A percentile compares a stretch with the other conserved stretches of the same genome.
phyloP scores from a whole-genome alignment of 2,329 filamentous ascomycete species.

The Bipolaris oryzae region DNA sequence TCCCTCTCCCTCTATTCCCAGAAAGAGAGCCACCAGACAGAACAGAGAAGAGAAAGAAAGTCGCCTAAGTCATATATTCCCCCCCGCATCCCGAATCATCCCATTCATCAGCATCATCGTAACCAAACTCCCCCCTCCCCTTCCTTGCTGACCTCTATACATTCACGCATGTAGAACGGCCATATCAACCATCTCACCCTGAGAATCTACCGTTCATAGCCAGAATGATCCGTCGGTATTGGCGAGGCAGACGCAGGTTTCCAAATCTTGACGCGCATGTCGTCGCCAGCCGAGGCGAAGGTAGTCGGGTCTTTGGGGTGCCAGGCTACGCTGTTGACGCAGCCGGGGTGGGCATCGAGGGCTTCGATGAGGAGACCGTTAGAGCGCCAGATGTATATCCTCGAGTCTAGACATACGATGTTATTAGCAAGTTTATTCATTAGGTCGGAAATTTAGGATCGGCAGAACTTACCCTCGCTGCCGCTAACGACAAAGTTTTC shows the following conservation, averaged over 20 bases:
- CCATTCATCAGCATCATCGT: background rate
- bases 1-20: background rate
- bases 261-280: slow-evolving; percentile 82
- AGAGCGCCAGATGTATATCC: slow-evolving; percentile 90
- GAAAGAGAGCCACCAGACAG: no score
- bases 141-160: no score
- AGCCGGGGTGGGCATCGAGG: slow-evolving; percentile 75
- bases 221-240: slow-evolving; percentile 25
- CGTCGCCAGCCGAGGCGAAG: slow-evolving; percentile 91
- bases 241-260: slow-evolving; percentile 29
- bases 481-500: slow-evolving; percentile 92
- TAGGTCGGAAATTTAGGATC: background rate
- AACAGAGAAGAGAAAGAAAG: no score
- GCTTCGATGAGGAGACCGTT: slow-evolving; percentile 77
- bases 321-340: slow-evolving; percentile 88
- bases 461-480: slow-evolving; percentile 73
- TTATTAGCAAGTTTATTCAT: slow-evolving; percentile 1
- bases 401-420: slow-evolving; percentile 57
- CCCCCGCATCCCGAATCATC: background rate
- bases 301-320: slow-evolving; percentile 81
- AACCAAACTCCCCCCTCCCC: no score
- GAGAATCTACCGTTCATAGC: slow-evolving; percentile 32
- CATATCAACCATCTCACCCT: no score
- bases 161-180: no score
- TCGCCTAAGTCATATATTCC: background rate